phyloP scores from a whole-genome alignment of 2,329 filamentous ascomycete genomes.

The Coniochaeta hoffmannii region DNA sequence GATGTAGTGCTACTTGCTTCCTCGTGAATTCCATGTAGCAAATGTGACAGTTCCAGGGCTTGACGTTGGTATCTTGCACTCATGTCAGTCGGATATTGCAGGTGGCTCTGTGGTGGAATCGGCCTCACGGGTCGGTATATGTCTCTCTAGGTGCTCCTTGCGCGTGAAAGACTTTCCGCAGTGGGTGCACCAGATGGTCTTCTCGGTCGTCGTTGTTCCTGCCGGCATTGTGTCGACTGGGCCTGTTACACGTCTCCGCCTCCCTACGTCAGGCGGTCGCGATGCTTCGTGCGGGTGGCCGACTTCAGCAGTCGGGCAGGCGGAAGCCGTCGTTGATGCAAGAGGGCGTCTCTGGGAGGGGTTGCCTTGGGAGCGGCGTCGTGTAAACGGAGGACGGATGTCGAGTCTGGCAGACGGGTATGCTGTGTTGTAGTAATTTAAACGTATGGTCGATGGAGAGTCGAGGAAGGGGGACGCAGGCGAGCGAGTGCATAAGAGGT shows the following conservation, averaged over 20 bases:
- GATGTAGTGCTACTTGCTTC: constrained; percentile 26
- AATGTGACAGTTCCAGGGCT: constrained; percentile 40
- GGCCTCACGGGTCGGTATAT: constrained; percentile 42
- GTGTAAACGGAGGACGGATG: constrained; percentile 4
- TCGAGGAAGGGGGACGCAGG: background rate
- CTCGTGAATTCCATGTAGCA: constrained; percentile 43
- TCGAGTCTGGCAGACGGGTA: background rate
- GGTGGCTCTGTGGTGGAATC: background rate
- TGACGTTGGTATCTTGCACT: constrained; percentile 43
- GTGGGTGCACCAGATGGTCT: constrained; percentile 39
- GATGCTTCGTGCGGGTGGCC: background rate
- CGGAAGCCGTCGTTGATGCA: background rate
- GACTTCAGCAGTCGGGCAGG: background rate
- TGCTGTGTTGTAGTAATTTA: background rate
- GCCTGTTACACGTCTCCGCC: background rate
- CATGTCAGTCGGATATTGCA: constrained; percentile 8
- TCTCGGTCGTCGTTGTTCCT: background rate
- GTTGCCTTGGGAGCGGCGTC: constrained; percentile 5
- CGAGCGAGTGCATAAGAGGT: background rate
- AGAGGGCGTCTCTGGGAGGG: background rate
- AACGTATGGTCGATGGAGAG: background rate
- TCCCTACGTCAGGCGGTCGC: constrained; percentile 36
- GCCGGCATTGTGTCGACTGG: constrained; percentile 4
- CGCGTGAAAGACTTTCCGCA: constrained; percentile 48
- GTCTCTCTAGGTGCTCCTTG: constrained; percentile 50